Base-by-base conservation (phyloP, 805 yeast genomes). In the Hanseniaspora singularis region DNA sequence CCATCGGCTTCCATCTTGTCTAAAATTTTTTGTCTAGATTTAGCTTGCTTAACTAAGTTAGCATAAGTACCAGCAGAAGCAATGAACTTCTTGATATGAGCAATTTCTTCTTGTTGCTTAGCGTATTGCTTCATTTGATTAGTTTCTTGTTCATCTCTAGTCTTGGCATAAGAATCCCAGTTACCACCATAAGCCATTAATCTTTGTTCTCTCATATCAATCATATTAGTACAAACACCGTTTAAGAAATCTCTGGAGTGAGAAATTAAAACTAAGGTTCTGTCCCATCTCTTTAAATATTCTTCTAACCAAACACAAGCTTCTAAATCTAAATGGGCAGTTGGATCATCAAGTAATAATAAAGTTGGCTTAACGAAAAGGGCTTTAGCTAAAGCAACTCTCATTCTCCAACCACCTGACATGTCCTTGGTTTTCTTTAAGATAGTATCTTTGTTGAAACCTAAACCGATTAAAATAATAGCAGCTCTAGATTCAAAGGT, bases 361-460 rank as follows among this genome's bases (percentile, higher is more conserved):
- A 92, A 70, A 43, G 97, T 88, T 62, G 98, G 98, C 73, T 92
- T 89, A 55, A 92, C 97, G 72, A 92, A 92, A 57, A 92, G 74
- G 26, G 98, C 98, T 69, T 92, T 92, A 51, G 96, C 95, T 52
- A 92, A 73, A 38, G 98, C 97, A 52, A 92, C 98, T 71, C 98
- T 86, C 98, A 92, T 92, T 73, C 87, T 87, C 98, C 98, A 92
- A 65, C 98, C 98, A 77, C 98, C 98, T 62, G 96, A 86, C 98
- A 92, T 92, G 63, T 92, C 97, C 68, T 86, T 88, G 60, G 98
- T 92, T 69, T 80, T 81, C 76, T 92, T 92, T 63, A 75, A 73
- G 61, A 92, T 89, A 49, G 97, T 89, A 55, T 68, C 67, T 49
- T 81, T 61, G 68, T 83, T 84, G 79, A 92, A 92, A 60, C 98